Evolutionary conservation across 805 yeast genomes (phyloP).

Genomic region (Zygosaccharomyces rouxii): DNA sequence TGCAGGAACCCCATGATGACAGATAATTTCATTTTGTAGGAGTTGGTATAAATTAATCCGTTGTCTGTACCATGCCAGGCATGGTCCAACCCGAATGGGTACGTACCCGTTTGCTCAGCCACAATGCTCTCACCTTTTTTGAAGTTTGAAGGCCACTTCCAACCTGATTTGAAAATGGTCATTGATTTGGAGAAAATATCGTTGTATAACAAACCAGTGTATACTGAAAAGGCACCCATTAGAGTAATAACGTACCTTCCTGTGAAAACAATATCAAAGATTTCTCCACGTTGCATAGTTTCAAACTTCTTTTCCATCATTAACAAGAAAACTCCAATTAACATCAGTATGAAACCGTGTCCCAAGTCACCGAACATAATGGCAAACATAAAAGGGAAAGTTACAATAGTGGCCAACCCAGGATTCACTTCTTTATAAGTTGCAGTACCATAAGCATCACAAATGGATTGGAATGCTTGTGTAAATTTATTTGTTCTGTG

Average conservation of each 20-base stretch:
- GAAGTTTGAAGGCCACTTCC: slow-evolving; percentile 86
- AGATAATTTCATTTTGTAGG: slow-evolving; percentile 95
- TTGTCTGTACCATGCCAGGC: slow-evolving; percentile 98
- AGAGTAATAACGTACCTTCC: slow-evolving; percentile 88
- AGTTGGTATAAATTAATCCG: slow-evolving; percentile 81
- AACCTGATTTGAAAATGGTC: slow-evolving; percentile 83
- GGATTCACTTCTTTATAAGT: slow-evolving; percentile 94
- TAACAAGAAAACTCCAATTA: slow-evolving; percentile 69
- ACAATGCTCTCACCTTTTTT: slow-evolving; percentile 63
- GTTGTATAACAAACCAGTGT: slow-evolving; percentile 90
- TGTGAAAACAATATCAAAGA: slow-evolving; percentile 90
- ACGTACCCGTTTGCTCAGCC: slow-evolving; percentile 65
- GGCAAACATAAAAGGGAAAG: slow-evolving; percentile 98
- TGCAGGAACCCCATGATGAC: slow-evolving; percentile 91
- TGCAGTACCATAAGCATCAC: slow-evolving; percentile 93
- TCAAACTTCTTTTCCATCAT: slow-evolving; percentile 68
- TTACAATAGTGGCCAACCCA: slow-evolving; percentile 87
- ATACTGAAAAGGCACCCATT: slow-evolving; percentile 94
- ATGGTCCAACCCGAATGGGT: slow-evolving; percentile 83
- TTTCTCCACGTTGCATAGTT: slow-evolving; percentile 76
- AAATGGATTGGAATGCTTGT: slow-evolving; percentile 84
- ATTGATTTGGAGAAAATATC: slow-evolving; percentile 89
- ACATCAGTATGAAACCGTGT: slow-evolving; percentile 80
- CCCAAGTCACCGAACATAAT: slow-evolving; percentile 99
- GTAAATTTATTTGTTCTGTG: slow-evolving; percentile 95